Conservation (phyloP, 1,284 basidiomycete species). For the Ceraceosorus bombacis region DNA sequence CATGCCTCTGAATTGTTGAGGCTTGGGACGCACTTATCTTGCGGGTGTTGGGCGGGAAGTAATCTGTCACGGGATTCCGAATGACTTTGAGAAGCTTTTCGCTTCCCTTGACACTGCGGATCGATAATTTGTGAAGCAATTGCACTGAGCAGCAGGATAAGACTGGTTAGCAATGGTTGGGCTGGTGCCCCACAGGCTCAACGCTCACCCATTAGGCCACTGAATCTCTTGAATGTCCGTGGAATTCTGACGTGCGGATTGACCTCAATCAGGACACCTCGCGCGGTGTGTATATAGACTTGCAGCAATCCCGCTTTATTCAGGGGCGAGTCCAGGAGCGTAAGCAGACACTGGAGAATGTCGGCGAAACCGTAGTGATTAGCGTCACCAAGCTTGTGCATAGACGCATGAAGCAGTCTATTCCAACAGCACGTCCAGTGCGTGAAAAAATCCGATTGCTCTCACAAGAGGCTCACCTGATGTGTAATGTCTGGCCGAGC, state of each 20-base stretch:
- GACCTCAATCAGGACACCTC: conserved; percentile 94
- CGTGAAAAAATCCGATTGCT: conserved; percentile 2
- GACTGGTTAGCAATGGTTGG: not conserved
- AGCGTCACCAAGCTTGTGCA: too few relatives aligned
- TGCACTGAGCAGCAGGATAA: conserved; percentile 58
- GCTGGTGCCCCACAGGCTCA: not conserved
- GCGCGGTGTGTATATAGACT: conserved; percentile 96
- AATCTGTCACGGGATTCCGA: conserved; percentile 94
- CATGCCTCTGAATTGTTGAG: not conserved
- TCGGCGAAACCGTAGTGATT: not conserved
- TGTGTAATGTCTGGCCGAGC: conserved; percentile 97
- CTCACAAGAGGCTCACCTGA: conserved; percentile 60
- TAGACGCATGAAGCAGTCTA: too few relatives aligned
- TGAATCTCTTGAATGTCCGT: conserved; percentile 96
- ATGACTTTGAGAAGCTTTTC: conserved; percentile 96
- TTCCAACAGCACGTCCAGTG: not conserved
- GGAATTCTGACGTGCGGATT: conserved; percentile 97
- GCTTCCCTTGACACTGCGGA: conserved; percentile 87
- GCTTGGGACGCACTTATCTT: conserved; percentile 59
- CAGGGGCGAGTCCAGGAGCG: conserved; percentile 89
- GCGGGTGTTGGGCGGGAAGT: conserved; percentile 88
- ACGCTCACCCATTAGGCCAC: conserved; percentile 68
- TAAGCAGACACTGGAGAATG: conserved; percentile 71
- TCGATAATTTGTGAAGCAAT: conserved; percentile 89
- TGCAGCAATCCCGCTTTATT: conserved; percentile 96